Evolutionary conservation across 768 basidiomycete species (phyloP).

Genomic region (Lyophyllum decastes): DNA sequence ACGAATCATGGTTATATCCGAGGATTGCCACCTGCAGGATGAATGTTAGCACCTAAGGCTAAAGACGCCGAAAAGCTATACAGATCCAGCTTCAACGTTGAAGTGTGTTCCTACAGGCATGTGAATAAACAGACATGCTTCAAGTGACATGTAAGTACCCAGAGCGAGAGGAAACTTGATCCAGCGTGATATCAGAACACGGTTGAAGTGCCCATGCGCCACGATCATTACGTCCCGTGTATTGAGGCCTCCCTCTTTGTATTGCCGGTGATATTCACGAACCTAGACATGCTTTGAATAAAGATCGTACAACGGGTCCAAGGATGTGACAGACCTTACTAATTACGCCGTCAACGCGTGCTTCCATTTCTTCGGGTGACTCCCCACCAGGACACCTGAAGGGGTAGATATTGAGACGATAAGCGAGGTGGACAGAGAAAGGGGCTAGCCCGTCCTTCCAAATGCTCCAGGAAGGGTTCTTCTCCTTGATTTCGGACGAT

Average conservation of each 20-base stretch:
- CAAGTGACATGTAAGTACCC: conserved; percentile 22
- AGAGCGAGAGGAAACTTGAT: conserved; percentile 61
- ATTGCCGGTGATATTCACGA: conserved; percentile 69
- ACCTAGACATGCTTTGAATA: conserved; percentile 43
- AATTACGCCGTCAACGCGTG: conserved; percentile 78
- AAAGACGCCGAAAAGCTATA: conserved; percentile 35
- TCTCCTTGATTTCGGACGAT: conserved; percentile 73
- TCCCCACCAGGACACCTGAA: conserved; percentile 87
- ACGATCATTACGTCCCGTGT: conserved; percentile 85
- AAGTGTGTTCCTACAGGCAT: conserved; percentile 63
- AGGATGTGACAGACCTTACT: conserved; percentile 48
- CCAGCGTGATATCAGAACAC: conserved; percentile 83
- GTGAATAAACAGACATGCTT: conserved; percentile 10
- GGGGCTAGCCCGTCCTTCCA: conserved; percentile 76
- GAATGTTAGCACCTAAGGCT: not conserved
- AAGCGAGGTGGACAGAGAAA: not conserved
- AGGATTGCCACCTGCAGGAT: conserved; percentile 67
- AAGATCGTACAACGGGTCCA: not conserved
- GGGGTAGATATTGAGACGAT: conserved; percentile 12
- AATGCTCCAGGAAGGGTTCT: conserved; percentile 69
- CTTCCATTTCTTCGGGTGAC: conserved; percentile 75
- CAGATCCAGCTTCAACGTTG: conserved; percentile 83
- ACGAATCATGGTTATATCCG: conserved; percentile 79
- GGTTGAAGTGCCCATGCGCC: conserved; percentile 85
- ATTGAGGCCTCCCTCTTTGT: conserved; percentile 65